A percentile compares a stretch with the other conserved stretches of the same genome.
phyloP scores from a whole-genome alignment of 352 stramenopile species.

The Phytophthora macrochlamydospora region DNA sequence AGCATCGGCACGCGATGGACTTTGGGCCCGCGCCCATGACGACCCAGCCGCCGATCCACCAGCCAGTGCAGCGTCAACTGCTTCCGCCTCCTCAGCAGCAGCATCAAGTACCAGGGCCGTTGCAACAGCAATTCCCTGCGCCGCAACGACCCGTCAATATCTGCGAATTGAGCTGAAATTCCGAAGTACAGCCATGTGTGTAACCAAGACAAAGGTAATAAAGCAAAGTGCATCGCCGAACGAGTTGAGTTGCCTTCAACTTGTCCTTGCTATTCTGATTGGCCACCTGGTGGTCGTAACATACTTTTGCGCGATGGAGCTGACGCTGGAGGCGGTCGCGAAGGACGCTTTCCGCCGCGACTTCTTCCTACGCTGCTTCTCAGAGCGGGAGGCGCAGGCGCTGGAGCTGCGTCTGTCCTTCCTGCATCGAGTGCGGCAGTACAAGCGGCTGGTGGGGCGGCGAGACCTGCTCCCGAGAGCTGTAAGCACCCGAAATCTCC shows the following conservation, averaged over 20 bases:
- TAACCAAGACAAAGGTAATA: conserved; percentile 32
- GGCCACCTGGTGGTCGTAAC: background rate
- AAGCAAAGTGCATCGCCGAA: conserved; percentile 9
- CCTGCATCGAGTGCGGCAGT: conserved; percentile 58
- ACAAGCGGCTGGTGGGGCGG: conserved; percentile 56
- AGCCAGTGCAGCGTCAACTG: conserved; percentile 5
- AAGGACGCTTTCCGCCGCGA: conserved; percentile 59
- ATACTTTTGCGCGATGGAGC: conserved; percentile 14
- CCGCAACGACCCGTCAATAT: conserved; percentile 19
- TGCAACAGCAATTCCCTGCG: background rate
- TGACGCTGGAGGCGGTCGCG: conserved; percentile 65
- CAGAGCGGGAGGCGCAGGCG: conserved; percentile 46
- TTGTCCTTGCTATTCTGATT: background rate
- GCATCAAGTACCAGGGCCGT: background rate
- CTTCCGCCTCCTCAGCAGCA: background rate
- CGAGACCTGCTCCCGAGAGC: conserved; percentile 48
- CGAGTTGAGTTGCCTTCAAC: too few relatives aligned
- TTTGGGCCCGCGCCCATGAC: conserved; percentile 39
- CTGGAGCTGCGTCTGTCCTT: conserved; percentile 67
- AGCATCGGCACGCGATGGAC: conserved; percentile 54
- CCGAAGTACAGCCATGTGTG: conserved; percentile 13
- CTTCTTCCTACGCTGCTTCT: conserved; percentile 66
- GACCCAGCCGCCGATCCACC: conserved; percentile 3
- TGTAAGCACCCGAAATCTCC: conserved; percentile 28
- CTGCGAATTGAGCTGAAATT: conserved; percentile 28